These are phyloP conservation scores for Geoglossum glabrum DNA, from an alignment of 495 filamentous ascomycete species.

Conservation along the genomic window DNA sequence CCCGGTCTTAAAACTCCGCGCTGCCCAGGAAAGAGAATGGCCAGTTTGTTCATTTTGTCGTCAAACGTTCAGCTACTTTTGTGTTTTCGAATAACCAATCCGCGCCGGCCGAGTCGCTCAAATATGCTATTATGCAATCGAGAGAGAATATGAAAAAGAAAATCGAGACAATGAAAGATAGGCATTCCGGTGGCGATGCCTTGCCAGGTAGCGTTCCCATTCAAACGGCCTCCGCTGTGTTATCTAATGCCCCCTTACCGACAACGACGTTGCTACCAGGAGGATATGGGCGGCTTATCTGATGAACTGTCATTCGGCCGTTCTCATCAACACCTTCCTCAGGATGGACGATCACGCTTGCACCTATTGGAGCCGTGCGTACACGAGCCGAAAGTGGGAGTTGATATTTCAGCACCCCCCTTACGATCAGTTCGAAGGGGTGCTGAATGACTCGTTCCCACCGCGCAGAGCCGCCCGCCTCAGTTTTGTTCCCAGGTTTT, in stretches of 20 bases:
- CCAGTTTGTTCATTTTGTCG: background rate
- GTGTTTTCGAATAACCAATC: background rate
- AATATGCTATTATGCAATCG: background rate
- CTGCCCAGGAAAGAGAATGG: background rate
- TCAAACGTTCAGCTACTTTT: background rate
- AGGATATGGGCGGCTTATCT: background rate
- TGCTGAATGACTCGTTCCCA: constrained; percentile 85
- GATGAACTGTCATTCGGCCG: constrained; percentile 1
- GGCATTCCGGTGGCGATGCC: background rate
- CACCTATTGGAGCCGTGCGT: constrained; percentile 32
- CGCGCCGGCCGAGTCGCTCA: background rate
- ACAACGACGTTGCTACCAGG: background rate
- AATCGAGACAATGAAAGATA: background rate
- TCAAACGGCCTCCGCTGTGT: background rate
- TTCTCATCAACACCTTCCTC: constrained; percentile 17
- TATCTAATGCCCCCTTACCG: background rate
- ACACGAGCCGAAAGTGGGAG: constrained; percentile 59
- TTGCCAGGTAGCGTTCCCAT: background rate
- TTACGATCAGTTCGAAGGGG: constrained; percentile 78
- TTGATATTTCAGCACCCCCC: constrained; percentile 75
- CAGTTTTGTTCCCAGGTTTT: constrained; percentile 76
- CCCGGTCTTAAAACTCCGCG: background rate
- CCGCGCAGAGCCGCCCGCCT: constrained; percentile 62
- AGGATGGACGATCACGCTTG: constrained; percentile 29
- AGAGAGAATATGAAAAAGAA: background rate